phyloP scores from a whole-genome alignment of 78 protist species.

The Polysphondylium violaceum region DNA sequence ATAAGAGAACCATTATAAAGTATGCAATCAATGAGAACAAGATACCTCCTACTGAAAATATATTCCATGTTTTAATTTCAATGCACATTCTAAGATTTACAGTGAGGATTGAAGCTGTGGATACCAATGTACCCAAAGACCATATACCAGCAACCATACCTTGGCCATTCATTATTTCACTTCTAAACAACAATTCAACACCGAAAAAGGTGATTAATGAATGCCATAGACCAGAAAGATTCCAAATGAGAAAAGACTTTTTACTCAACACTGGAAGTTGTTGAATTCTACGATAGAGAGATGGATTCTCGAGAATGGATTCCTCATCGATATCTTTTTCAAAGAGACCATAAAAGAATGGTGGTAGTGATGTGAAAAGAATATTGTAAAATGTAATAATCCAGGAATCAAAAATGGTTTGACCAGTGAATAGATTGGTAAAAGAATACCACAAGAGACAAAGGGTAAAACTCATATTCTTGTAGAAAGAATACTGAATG shows the following conservation, averaged over 20 bases:
- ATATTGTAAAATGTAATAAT: conserved; percentile 88
- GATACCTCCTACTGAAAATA: not conserved
- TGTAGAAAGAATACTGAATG: conserved; percentile 93
- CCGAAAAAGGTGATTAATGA: conserved; percentile 57
- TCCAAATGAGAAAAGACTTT: conserved; percentile 65
- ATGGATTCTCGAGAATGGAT: conserved; percentile 54
- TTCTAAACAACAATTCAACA: conserved; percentile 26
- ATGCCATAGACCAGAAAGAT: conserved; percentile 71
- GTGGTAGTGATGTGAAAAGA: conserved; percentile 91
- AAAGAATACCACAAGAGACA: conserved; percentile 81
- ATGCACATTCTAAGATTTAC: conserved; percentile 46
- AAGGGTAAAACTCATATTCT: conserved; percentile 85
- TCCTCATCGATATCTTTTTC: conserved; percentile 80
- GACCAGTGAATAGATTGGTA: conserved; percentile 82
- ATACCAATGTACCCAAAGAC: conserved; percentile 65
- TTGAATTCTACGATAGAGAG: conserved; percentile 45
- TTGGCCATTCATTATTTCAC: conserved; percentile 40
- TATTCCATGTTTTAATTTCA: conserved; percentile 71
- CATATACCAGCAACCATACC: conserved; percentile 75
- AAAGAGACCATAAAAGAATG: conserved; percentile 76
- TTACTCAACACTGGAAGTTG: not conserved
- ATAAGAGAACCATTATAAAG: conserved; percentile 45
- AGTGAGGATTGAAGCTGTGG: conserved; percentile 50
- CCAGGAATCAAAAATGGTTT: conserved; percentile 87
- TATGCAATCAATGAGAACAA: conserved; percentile 23